Evolutionary conservation across 2,329 filamentous ascomycete genomes (phyloP).

Genomic region (Beauveria varroae): DNA sequence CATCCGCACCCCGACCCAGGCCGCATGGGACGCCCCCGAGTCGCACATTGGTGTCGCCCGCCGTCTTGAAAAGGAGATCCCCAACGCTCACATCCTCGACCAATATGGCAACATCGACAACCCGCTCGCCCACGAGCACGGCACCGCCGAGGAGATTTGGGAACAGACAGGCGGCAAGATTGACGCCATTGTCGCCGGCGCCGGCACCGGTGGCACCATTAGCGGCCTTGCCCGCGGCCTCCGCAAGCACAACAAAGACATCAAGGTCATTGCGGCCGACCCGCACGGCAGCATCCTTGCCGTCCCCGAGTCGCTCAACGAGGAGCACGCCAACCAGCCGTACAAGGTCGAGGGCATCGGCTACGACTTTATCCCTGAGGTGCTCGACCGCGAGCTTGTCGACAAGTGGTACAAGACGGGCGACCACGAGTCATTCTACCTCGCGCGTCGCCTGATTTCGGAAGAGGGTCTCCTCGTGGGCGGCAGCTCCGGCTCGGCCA

Average conservation of each 20-base stretch:
- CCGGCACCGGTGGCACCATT: slow-evolving; percentile 92
- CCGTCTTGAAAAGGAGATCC: slow-evolving; percentile 87
- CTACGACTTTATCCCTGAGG: slow-evolving; percentile 96
- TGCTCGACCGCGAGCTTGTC: slow-evolving; percentile 70
- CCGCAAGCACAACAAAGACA: slow-evolving; percentile 73
- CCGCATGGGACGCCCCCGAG: slow-evolving; percentile 89
- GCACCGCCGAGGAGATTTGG: slow-evolving; percentile 96
- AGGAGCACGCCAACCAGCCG: slow-evolving; percentile 68
- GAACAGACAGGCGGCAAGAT: slow-evolving; percentile 77
- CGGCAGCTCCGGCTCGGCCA: slow-evolving; percentile 86
- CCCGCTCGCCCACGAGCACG: slow-evolving; percentile 84
- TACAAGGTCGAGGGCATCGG: slow-evolving; percentile 99
- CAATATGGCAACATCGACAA: slow-evolving; percentile 93
- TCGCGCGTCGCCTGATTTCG: slow-evolving; percentile 81
- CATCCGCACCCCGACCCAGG: slow-evolving; percentile 93
- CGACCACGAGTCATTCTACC: slow-evolving; percentile 82
- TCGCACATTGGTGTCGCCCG: slow-evolving; percentile 93
- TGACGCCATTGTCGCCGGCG: slow-evolving; percentile 78
- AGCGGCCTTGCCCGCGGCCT: slow-evolving; percentile 81
- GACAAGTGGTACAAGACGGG: slow-evolving; percentile 99
- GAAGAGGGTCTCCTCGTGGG: slow-evolving; percentile 93
- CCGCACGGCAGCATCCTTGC: slow-evolving; percentile 89
- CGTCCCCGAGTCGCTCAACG: slow-evolving; percentile 70
- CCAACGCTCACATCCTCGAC: slow-evolving; percentile 93
- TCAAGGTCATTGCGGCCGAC: slow-evolving; percentile 90